Percentiles rank a stretch among this genome's conserved stretches.
phyloP scores from a whole-genome alignment of 108 stramenopile species.

The Nitzschia palea region DNA sequence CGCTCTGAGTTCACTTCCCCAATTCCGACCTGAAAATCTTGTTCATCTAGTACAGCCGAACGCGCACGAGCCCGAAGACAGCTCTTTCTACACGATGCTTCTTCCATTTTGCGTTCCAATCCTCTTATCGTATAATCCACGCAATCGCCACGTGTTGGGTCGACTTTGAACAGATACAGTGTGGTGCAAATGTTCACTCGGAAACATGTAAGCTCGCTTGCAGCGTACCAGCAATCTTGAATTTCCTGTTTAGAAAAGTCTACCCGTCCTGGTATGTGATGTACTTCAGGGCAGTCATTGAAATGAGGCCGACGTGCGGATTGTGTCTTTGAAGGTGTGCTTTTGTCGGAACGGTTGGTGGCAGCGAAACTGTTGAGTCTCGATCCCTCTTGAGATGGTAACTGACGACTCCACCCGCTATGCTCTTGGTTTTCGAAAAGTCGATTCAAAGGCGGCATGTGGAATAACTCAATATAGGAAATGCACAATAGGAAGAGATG shows the following conservation, averaged over 20 bases:
- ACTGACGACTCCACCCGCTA: not conserved
- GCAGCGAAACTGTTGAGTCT: not conserved
- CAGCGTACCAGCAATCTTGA: constrained; percentile 16
- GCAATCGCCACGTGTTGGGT: constrained; percentile 15
- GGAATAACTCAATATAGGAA: not conserved
- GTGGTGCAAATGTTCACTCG: constrained; percentile 15
- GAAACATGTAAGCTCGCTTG: constrained; percentile 13
- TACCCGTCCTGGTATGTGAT: not conserved
- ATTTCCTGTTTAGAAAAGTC: constrained; percentile 13
- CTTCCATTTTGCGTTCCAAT: constrained; percentile 18
- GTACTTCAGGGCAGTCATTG: not conserved
- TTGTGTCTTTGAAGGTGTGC: too few relatives aligned
- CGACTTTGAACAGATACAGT: constrained; percentile 14
- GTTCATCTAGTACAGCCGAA: constrained; percentile 23
- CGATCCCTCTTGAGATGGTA: not conserved
- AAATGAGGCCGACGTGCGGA: too few relatives aligned
- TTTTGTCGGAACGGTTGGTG: too few relatives aligned
- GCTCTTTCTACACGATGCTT: not conserved
- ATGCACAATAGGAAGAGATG: not conserved
- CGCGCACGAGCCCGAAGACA: not conserved
- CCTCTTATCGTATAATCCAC: constrained; percentile 13
- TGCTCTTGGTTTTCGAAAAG: not conserved
- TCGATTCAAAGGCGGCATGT: constrained; percentile 5
- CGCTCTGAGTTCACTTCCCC: not conserved
- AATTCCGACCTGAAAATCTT: constrained; percentile 16